Conservation (phyloP, 345 rosid genomes). For the Crucihimalaya himalaica region DNA sequence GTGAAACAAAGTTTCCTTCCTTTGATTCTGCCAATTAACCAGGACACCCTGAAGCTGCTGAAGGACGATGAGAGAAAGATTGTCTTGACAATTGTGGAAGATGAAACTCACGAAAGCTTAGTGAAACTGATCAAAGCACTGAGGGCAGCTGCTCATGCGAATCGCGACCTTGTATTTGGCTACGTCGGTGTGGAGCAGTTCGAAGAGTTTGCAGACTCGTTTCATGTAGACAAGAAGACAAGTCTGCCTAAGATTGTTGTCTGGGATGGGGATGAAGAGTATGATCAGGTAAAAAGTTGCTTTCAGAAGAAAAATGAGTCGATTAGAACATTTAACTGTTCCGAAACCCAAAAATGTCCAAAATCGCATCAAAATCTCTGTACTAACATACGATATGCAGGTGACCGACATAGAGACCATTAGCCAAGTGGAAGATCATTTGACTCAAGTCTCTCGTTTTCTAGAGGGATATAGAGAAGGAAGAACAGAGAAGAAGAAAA, state of each 20-base stretch:
- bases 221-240: slow-evolving; percentile 53
- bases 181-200: slow-evolving; percentile 81
- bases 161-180: slow-evolving; percentile 86
- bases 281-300: slow-evolving; percentile 56
- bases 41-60: slow-evolving; percentile 69
- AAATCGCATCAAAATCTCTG: not conserved
- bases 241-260: slow-evolving; percentile 80
- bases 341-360: not conserved
- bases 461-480: slow-evolving; percentile 85
- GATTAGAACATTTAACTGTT: not conserved
- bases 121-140: slow-evolving; percentile 59
- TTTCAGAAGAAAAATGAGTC: not conserved
- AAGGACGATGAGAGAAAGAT: slow-evolving; percentile 89
- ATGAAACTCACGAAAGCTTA: slow-evolving; percentile 68
- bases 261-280: slow-evolving; percentile 85
- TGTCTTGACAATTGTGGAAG: slow-evolving; percentile 69
- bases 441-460: slow-evolving; percentile 71
- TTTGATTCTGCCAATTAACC: slow-evolving; percentile 68
- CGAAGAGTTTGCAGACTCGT: slow-evolving; percentile 76
- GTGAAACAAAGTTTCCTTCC: slow-evolving; percentile 87
- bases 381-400: slow-evolving; percentile 37
- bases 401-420: slow-evolving; percentile 64
- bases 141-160: slow-evolving; percentile 93
- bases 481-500: slow-evolving; percentile 50
- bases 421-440: slow-evolving; percentile 66